Conservation (phyloP, 1,284 basidiomycete genomes). For the Irpex rosettiformis region DNA sequence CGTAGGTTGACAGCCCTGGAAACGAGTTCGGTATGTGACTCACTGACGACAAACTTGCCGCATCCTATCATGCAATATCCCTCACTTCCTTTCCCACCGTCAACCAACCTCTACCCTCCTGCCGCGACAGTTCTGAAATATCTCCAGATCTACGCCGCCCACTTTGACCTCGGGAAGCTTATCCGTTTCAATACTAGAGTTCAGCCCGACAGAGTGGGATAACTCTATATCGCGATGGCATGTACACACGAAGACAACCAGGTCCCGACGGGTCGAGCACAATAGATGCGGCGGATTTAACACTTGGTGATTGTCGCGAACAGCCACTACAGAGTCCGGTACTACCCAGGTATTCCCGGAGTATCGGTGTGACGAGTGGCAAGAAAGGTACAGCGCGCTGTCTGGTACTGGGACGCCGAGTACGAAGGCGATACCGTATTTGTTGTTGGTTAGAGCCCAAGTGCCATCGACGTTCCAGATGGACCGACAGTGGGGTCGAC, state of each 20-base stretch:
- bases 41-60: slow-evolving; percentile 71
- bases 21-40: slow-evolving; percentile 68
- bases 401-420: slow-evolving; percentile 60
- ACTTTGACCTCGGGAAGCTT: slow-evolving; percentile 52
- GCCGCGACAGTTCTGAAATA: slow-evolving; percentile 59
- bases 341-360: slow-evolving; percentile 56
- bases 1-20: slow-evolving; percentile 54
- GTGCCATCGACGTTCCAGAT: slow-evolving; percentile 58
- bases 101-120: slow-evolving; percentile 62
- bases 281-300: slow-evolving; percentile 39
- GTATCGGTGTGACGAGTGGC: slow-evolving; percentile 50
- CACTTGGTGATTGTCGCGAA: slow-evolving; percentile 68
- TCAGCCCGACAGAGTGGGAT: slow-evolving; percentile 37
- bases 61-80: slow-evolving; percentile 71
- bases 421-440: slow-evolving; percentile 48
- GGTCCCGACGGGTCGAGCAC: background rate
- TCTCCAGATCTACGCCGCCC: slow-evolving; percentile 52
- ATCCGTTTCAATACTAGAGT: slow-evolving; percentile 56
- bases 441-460: slow-evolving; percentile 68
- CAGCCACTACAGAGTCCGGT: slow-evolving; percentile 66
- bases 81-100: slow-evolving; percentile 61
- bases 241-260: slow-evolving; percentile 33
- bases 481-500: slow-evolving; percentile 58
- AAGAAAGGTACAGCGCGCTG: slow-evolving; percentile 55
- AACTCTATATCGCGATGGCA: slow-evolving; percentile 39